These are phyloP conservation scores for Alternaria sp. DNA, from an alignment of 2,329 filamentous ascomycete species.

Conservation along the genomic window DNA sequence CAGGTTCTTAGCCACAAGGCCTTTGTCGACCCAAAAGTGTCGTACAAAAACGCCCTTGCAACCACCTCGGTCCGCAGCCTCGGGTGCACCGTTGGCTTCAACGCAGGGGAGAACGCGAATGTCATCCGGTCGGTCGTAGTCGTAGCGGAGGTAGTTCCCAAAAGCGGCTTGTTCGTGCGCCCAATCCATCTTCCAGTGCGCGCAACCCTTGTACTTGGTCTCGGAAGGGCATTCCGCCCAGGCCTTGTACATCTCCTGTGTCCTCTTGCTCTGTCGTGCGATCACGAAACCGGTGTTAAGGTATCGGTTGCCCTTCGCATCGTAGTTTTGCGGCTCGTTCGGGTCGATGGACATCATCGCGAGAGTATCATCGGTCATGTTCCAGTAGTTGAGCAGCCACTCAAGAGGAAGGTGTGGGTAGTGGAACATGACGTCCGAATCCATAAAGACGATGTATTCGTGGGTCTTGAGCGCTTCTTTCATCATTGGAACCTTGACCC, in stretches of 20 bases:
- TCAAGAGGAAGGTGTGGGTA: constrained; percentile 59
- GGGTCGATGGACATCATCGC: constrained; percentile 60
- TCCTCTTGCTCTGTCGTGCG: constrained; percentile 52
- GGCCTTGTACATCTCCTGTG: constrained; percentile 50
- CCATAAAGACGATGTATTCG: constrained; percentile 59
- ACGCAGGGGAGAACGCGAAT: constrained; percentile 51
- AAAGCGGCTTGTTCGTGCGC: constrained; percentile 53
- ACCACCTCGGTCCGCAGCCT: constrained; percentile 44
- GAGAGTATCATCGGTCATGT: constrained; percentile 56
- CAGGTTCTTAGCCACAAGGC: constrained; percentile 43
- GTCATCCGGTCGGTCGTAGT: constrained; percentile 49
- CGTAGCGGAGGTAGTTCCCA: constrained; percentile 52
- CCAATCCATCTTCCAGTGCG: constrained; percentile 48
- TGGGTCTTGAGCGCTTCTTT: constrained; percentile 53
- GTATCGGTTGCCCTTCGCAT: constrained; percentile 52
- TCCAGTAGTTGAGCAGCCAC: constrained; percentile 62
- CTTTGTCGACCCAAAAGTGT: constrained; percentile 53
- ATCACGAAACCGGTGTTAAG: constrained; percentile 59
- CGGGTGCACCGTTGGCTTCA: constrained; percentile 51
- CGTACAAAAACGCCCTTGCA: constrained; percentile 52
- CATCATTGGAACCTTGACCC: constrained; percentile 61
- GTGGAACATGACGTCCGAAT: constrained; percentile 60
- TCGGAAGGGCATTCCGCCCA: constrained; percentile 52
- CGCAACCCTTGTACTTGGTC: constrained; percentile 47
- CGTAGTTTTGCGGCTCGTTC: constrained; percentile 54